Conservation (phyloP, 352 stramenopile genomes). For the Globisporangium canariense region DNA sequence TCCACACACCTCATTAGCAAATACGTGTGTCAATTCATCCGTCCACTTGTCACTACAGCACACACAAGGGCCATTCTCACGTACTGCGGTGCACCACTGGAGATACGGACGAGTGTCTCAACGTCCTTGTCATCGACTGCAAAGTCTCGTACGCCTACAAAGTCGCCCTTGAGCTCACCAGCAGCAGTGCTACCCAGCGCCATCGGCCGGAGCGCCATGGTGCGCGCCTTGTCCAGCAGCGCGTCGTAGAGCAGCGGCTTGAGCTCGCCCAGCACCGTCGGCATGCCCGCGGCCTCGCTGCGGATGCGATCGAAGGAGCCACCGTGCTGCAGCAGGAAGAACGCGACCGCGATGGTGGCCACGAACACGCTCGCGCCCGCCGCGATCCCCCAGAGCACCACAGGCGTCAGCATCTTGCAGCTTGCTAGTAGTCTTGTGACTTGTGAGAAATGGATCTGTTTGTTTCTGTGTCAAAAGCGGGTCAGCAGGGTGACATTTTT, state of each 20-base stretch:
- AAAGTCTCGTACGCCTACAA: conserved; percentile 53
- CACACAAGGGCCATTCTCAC: not conserved
- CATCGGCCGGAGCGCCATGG: conserved; percentile 30
- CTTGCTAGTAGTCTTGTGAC: not conserved
- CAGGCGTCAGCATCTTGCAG: conserved; percentile 42
- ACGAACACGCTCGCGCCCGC: conserved; percentile 83
- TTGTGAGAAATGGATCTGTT: conserved; percentile 2
- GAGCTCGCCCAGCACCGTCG: conserved; percentile 43
- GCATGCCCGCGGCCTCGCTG: conserved; percentile 71
- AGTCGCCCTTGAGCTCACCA: conserved; percentile 28
- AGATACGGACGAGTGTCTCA: conserved; percentile 40
- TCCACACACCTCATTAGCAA: not conserved
- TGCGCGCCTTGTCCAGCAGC: conserved; percentile 55
- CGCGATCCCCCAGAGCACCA: conserved; percentile 72
- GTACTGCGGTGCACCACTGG: conserved; percentile 38
- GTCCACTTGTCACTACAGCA: not conserved
- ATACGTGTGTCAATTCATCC: not conserved
- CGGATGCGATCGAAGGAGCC: conserved; percentile 89
- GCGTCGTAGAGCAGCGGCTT: conserved; percentile 88
- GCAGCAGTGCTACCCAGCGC: conserved; percentile 22
- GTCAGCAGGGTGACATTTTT: not conserved
- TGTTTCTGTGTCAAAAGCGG: not conserved
- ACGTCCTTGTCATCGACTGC: conserved; percentile 18
- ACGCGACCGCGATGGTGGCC: conserved; percentile 77
- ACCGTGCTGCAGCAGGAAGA: conserved; percentile 75